Evolutionary conservation across 257 asterid genomes (phyloP).

Genomic region (Petrea volubilis): DNA sequence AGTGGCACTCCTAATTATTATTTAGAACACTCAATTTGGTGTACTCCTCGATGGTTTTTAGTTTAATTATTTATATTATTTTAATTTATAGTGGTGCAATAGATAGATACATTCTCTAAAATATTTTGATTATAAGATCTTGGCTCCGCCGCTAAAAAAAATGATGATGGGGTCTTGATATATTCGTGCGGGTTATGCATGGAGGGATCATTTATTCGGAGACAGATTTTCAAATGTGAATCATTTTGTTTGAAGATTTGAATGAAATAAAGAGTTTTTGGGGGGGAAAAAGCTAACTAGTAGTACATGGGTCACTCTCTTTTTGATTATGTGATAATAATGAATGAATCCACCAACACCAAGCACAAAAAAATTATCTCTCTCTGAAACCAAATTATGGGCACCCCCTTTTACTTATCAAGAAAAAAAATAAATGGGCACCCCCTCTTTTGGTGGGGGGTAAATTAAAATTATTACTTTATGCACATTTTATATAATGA

Average conservation of each 20-base stretch:
- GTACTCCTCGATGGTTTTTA: no score
- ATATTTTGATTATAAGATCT: no score
- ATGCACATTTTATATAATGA: no score
- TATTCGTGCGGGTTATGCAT: conserved; percentile 35
- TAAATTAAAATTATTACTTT: no score
- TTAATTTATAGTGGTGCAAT: no score
- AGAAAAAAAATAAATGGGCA: no score
- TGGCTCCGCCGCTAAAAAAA: no score
- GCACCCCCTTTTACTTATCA: neutral
- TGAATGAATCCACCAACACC: conserved; percentile 41
- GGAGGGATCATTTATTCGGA: conserved; percentile 28
- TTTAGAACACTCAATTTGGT: no score
- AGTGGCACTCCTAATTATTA: no score
- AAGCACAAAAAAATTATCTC: neutral
- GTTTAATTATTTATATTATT: no score
- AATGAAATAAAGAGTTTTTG: conserved; percentile 19
- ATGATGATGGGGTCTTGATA: neutral
- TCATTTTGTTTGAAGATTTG: conserved; percentile 48
- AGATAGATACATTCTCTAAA: no score
- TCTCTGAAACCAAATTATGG: neutral
- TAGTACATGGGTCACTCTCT: conserved; percentile 15
- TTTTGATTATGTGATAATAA: conserved; percentile 47
- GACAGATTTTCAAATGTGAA: conserved; percentile 56
- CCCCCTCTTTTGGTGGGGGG: no score
- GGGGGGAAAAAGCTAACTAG: conserved; percentile 20